Percentiles rank a stretch among this genome's conserved stretches.
Evolutionary conservation across 1,139 yeast genomes (phyloP).

Genomic region (Candida albicans): DNA sequence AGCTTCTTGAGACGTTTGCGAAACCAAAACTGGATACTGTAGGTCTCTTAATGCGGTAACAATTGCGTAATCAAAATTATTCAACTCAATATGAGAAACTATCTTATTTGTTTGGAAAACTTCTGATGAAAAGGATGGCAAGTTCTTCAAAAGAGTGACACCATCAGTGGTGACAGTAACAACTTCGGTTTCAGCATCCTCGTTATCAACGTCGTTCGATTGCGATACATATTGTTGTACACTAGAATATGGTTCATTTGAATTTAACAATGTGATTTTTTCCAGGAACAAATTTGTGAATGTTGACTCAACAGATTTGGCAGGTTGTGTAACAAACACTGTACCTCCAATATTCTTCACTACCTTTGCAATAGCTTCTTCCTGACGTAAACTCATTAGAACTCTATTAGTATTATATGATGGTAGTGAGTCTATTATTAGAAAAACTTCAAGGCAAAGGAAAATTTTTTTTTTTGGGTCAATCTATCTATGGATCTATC

Average conservation of each 20-base stretch:
- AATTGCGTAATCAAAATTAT: slow-evolving; percentile 59
- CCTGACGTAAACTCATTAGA: slow-evolving; percentile 16
- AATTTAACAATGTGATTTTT: slow-evolving; percentile 38
- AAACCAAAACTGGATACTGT: slow-evolving; percentile 61
- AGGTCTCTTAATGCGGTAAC: slow-evolving; percentile 73
- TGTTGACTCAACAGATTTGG: slow-evolving; percentile 43
- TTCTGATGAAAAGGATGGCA: slow-evolving; percentile 53
- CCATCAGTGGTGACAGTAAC: slow-evolving; percentile 57
- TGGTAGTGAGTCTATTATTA: background rate
- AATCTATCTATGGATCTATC: background rate
- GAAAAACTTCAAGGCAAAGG: background rate
- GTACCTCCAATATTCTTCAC: slow-evolving; percentile 28
- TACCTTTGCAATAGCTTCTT: slow-evolving; percentile 20
- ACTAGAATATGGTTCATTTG: slow-evolving; percentile 55
- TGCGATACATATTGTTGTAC: slow-evolving; percentile 34
- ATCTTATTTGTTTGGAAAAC: slow-evolving; percentile 44
- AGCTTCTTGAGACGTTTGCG: slow-evolving; percentile 58
- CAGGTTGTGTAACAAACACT: slow-evolving; percentile 45
- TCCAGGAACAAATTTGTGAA: slow-evolving; percentile 25
- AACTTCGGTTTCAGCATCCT: slow-evolving; percentile 25
- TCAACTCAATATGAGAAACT: slow-evolving; percentile 62
- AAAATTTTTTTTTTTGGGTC: no score
- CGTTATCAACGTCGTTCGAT: slow-evolving; percentile 3
- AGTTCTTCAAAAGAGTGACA: slow-evolving; percentile 46
- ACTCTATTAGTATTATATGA: background rate